These are phyloP conservation scores for Exserohilum rostratum DNA, from an alignment of 2,329 filamentous ascomycete species.

Conservation along the genomic window DNA sequence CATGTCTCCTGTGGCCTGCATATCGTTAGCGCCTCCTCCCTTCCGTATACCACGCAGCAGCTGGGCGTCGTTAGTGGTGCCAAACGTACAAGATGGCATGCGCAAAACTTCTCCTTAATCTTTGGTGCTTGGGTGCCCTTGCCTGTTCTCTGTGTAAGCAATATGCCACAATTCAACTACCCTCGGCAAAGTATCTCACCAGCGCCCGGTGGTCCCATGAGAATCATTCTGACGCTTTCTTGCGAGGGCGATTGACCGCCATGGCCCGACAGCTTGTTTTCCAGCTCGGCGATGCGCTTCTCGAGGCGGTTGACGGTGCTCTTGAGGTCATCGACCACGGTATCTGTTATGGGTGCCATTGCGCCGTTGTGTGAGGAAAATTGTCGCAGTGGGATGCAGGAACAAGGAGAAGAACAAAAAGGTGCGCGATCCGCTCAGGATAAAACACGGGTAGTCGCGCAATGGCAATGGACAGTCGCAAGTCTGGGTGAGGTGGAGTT, in stretches of 20 bases:
- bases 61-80: too few relatives aligned
- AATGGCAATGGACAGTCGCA: conserved; percentile 27
- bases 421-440: conserved; percentile 24
- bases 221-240: conserved; percentile 86
- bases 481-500: conserved; percentile 17
- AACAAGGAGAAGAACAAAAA: conserved; percentile 13
- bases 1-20: conserved; percentile 96
- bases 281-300: conserved; percentile 82
- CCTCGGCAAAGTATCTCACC: conserved; percentile 64
- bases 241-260: conserved; percentile 49
- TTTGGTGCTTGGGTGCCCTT: conserved; percentile 98
- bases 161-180: conserved; percentile 6
- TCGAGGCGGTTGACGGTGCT: conserved; percentile 84
- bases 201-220: conserved; percentile 96
- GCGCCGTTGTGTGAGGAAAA: conserved; percentile 28
- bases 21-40: conserved; percentile 25
- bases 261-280: conserved; percentile 66
- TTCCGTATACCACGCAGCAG: background rate
- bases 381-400: conserved; percentile 8
- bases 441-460: conserved; percentile 23
- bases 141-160: conserved; percentile 62
- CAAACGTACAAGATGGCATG: conserved; percentile 86
- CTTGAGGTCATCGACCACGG: conserved; percentile 80
- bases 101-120: conserved; percentile 97
- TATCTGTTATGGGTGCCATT: conserved; percentile 90